A percentile compares a stretch with the other conserved stretches of the same genome.
Conservation (phyloP, 805 yeast genomes). For the Lipomyces sp. region DNA sequence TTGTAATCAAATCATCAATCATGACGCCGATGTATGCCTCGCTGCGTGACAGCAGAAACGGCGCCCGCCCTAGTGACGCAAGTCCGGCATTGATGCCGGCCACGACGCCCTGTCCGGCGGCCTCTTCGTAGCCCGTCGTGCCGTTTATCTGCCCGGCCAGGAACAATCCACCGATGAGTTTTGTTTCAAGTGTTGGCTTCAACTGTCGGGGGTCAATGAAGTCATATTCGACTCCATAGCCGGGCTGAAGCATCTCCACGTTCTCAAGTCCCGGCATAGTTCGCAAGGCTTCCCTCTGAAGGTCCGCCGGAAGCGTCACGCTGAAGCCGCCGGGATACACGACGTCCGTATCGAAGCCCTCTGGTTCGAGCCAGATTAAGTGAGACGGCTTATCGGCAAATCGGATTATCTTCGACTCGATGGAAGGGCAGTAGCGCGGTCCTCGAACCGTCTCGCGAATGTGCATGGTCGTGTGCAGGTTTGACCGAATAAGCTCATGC, state of each 20-base stretch:
- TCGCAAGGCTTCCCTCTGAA: conserved; percentile 69
- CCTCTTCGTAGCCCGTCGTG: conserved; percentile 98
- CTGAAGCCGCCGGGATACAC: conserved; percentile 96
- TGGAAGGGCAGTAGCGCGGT: conserved; percentile 95
- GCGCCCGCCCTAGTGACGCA: conserved; percentile 40
- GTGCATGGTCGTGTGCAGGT: conserved; percentile 81
- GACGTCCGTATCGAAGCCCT: conserved; percentile 81
- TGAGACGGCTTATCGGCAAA: conserved; percentile 76
- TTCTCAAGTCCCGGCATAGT: conserved; percentile 86
- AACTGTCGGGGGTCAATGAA: conserved; percentile 92
- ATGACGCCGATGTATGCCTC: conserved; percentile 91
- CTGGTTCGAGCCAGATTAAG: conserved; percentile 94
- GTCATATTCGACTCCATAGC: conserved; percentile 98
- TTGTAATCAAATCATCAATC: conserved; percentile 88
- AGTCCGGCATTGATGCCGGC: conserved; percentile 97
- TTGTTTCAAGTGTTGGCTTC: conserved; percentile 73
- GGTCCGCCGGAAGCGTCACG: conserved; percentile 92
- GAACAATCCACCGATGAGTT: conserved; percentile 68
- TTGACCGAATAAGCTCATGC: conserved; percentile 64
- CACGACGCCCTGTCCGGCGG: conserved; percentile 92
- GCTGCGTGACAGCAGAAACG: conserved; percentile 60
- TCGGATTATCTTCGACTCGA: conserved; percentile 81
- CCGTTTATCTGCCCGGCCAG: conserved; percentile 98
- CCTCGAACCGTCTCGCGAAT: conserved; percentile 93
- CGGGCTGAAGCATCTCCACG: conserved; percentile 88